Conservation (phyloP, 2,329 filamentous ascomycete genomes). For the Stemphylium beticola region DNA sequence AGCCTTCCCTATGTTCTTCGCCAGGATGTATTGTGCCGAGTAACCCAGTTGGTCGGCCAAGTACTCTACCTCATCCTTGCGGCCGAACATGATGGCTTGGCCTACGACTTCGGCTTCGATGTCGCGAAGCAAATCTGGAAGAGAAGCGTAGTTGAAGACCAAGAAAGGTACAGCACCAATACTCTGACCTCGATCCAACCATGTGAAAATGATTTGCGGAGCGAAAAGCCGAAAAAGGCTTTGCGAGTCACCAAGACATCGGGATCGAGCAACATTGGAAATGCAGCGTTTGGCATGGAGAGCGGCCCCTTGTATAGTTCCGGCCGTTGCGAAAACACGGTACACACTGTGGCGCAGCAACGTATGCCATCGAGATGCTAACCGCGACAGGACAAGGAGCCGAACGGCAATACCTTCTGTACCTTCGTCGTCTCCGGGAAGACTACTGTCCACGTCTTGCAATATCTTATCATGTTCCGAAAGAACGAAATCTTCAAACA, state of each 20-base stretch:
- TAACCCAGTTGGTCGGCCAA: constrained; percentile 59
- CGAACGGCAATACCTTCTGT: constrained; percentile 85
- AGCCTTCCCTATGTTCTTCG: constrained; percentile 74
- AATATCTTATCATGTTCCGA: constrained; percentile 84
- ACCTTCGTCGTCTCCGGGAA: constrained; percentile 75
- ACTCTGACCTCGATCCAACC: constrained; percentile 71
- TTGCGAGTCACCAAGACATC: constrained; percentile 69
- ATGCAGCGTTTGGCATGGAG: constrained; percentile 78
- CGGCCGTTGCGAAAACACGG: constrained; percentile 90
- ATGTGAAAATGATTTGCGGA: constrained; percentile 88
- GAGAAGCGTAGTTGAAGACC: constrained; percentile 79
- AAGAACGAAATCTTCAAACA: constrained; percentile 85
- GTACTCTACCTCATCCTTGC: constrained; percentile 66
- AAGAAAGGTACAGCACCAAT: constrained; percentile 71
- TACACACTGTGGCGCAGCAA: constrained; percentile 87
- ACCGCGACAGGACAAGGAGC: constrained; percentile 73
- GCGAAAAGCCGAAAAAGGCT: constrained; percentile 84
- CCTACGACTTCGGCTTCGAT: constrained; percentile 79
- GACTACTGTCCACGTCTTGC: constrained; percentile 76
- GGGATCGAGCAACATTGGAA: constrained; percentile 65
- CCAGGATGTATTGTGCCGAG: constrained; percentile 49
- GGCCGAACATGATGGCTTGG: constrained; percentile 80
- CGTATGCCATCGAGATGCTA: constrained; percentile 86
- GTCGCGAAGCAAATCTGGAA: constrained; percentile 72
- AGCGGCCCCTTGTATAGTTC: constrained; percentile 68